Evolutionary conservation across 208 protist genomes (phyloP).

Genomic region (Trypanosoma avium): DNA sequence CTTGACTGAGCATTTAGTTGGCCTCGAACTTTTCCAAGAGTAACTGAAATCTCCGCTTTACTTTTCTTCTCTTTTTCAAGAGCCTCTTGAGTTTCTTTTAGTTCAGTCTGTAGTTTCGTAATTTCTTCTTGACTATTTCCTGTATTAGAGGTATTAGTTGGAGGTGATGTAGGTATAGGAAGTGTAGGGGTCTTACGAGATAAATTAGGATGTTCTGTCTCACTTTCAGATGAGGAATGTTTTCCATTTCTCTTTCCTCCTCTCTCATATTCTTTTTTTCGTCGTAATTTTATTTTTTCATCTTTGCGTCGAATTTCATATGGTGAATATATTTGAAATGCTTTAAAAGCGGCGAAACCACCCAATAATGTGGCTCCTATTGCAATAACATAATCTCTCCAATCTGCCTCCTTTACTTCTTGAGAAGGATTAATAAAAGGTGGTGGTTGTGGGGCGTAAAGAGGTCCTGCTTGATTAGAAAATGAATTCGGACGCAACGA

Average conservation of each 20-base stretch:
- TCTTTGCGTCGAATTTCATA: conserved; percentile 80
- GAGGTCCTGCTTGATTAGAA: conserved; percentile 3
- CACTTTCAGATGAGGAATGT: conserved; percentile 25
- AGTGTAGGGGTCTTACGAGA: conserved; percentile 12
- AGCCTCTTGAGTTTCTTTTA: conserved; percentile 68
- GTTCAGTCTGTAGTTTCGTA: conserved; percentile 47
- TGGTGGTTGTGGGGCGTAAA: conserved; percentile 44
- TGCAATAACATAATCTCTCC: conserved; percentile 81
- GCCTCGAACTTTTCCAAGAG: conserved; percentile 49
- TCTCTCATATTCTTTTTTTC: neutral
- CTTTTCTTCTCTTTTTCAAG: conserved; percentile 65
- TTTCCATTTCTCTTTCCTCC: neutral
- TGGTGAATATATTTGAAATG: conserved; percentile 75
- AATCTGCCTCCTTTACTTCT: conserved; percentile 39
- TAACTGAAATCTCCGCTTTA: conserved; percentile 59
- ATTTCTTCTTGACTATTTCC: conserved; percentile 35
- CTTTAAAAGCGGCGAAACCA: conserved; percentile 51
- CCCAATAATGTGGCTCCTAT: conserved; percentile 52
- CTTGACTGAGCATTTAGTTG: conserved; percentile 51
- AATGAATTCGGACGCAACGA: neutral
- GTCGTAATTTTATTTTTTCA: conserved; percentile 18
- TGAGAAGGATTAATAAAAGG: conserved; percentile 25
- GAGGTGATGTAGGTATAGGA: conserved; percentile 23
- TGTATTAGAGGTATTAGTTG: neutral
- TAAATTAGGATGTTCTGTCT: neutral